These are phyloP conservation scores for Thelonectria discophora DNA, from an alignment of 2,329 filamentous ascomycete genomes.

Conservation along the genomic window DNA sequence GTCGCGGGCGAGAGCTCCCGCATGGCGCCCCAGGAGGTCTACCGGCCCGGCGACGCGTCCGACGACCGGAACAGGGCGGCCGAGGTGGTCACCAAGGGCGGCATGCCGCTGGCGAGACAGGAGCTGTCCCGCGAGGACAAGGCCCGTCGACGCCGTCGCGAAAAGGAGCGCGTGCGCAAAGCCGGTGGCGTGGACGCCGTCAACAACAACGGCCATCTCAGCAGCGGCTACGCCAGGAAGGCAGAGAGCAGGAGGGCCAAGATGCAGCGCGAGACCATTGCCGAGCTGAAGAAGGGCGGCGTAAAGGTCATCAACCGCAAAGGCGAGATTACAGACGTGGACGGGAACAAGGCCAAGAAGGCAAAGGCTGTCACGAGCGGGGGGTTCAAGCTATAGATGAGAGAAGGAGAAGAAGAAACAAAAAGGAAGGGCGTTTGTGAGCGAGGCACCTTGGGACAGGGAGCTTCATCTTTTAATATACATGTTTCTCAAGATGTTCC, in stretches of 20 bases:
- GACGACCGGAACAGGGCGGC: constrained; percentile 56
- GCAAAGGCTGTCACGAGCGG: constrained; percentile 62
- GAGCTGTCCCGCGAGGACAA: constrained; percentile 93
- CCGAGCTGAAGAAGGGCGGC: constrained; percentile 80
- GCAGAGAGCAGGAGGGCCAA: constrained; percentile 65
- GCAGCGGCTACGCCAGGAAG: constrained; percentile 47
- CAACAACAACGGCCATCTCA: too few relatives aligned
- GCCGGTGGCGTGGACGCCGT: constrained; percentile 55
- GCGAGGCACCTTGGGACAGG: constrained; percentile 37
- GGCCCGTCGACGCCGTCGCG: constrained; percentile 75
- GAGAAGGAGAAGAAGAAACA: background rate
- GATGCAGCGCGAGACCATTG: constrained; percentile 61
- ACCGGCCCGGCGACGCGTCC: constrained; percentile 72
- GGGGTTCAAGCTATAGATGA: constrained; percentile 68
- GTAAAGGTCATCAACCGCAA: constrained; percentile 93
- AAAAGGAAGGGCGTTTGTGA: constrained; percentile 30
- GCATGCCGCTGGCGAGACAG: constrained; percentile 79
- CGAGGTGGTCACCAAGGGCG: constrained; percentile 81
- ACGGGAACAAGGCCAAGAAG: constrained; percentile 77
- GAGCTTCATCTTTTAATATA: constrained; percentile 16
- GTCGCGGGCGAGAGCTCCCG: constrained; percentile 74
- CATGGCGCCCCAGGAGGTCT: constrained; percentile 94
- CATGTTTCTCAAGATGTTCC: background rate
- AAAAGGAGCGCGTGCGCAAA: constrained; percentile 87
- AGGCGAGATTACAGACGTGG: constrained; percentile 83